Base-by-base conservation (phyloP, 1,284 basidiomycete genomes). In the Austroboletus niveus region DNA sequence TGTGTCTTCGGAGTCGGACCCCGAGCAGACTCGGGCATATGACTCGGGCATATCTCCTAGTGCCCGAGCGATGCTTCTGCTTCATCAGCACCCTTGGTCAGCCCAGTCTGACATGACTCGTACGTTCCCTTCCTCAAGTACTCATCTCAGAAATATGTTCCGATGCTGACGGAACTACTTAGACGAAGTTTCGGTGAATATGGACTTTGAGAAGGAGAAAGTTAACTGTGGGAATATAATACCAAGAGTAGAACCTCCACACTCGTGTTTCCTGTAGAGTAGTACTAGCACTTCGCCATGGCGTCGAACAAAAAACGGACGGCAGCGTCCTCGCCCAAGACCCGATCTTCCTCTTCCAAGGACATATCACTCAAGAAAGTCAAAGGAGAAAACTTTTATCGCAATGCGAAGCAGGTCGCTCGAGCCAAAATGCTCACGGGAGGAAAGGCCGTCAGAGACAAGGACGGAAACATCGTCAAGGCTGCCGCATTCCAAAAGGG, bases 401-500 rank as follows among this genome's bases (percentile, higher is more conserved):
- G 91, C 70, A 82, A 92, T 88, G 92, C 90, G 42, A 97, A 96
- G 69, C 78, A 85, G 58, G 92, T 86, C 31, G 76, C 79, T 35
- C 77, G 87, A 54, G 80, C 94, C 49, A 96, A 95, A 77, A 89
- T 98, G 89, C 81, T 96, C 59, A 91, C 81, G 59, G 88, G 93
- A 53, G 92, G 92, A 42, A 94, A 94, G 73, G 84, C 94, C 51
- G 80, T 95, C 38, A 80, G 92, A 44, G 91, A 96, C 73, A 82
- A 81, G 62, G 88, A 93, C 60, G 94, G 94, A 51, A 95, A 92
- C 71, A 87, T 98, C 63, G 81, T 91, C 59, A 78, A 95, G 72
- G 92, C 92, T 45, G 94, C 95, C 55, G 90, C 89, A 3, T 98
- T 94, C 69, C 94, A 97, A 74, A 94, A 90, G 69, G 87, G 87